These are phyloP conservation scores for Sphaerulina musiva DNA, from an alignment of 2,329 filamentous ascomycete genomes.

Conservation along the genomic window DNA sequence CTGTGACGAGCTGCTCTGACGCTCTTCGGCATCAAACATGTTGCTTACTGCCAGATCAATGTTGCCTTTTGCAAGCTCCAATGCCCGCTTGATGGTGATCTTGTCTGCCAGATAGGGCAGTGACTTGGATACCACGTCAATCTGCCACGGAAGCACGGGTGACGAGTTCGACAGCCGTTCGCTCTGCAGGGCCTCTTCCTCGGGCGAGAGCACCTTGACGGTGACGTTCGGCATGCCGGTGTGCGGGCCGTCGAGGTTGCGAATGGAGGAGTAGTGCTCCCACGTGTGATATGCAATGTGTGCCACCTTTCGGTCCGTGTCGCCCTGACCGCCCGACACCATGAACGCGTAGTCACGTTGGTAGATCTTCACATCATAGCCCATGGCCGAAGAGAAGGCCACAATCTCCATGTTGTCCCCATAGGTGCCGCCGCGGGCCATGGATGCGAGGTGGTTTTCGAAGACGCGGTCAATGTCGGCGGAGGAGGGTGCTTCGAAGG, in stretches of 20 bases:
- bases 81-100: constrained; percentile 46
- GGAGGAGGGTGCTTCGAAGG: constrained; percentile 44
- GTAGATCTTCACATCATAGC: constrained; percentile 58
- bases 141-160: constrained; percentile 50
- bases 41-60: constrained; percentile 49
- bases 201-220: constrained; percentile 33
- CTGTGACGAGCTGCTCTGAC: constrained; percentile 38
- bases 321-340: constrained; percentile 38
- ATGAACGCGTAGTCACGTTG: constrained; percentile 48
- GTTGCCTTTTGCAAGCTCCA: constrained; percentile 50
- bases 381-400: constrained; percentile 57
- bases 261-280: constrained; percentile 62
- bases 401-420: constrained; percentile 63
- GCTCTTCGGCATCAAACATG: constrained; percentile 46
- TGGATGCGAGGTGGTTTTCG: constrained; percentile 51
- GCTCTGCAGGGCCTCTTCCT: constrained; percentile 38
- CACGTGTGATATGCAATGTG: constrained; percentile 49
- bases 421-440: constrained; percentile 56
- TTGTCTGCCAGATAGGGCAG: constrained; percentile 48
- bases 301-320: constrained; percentile 34
- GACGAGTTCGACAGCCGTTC: constrained; percentile 36
- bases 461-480: constrained; percentile 50
- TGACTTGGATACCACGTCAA: constrained; percentile 47
- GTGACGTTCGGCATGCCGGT: constrained; percentile 48
- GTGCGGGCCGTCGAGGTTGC: constrained; percentile 54